A percentile compares a stretch with the other conserved stretches of the same genome.
phyloP scores from a whole-genome alignment of 176 grass and related monocot genomes.

The Oryza officinalis region DNA sequence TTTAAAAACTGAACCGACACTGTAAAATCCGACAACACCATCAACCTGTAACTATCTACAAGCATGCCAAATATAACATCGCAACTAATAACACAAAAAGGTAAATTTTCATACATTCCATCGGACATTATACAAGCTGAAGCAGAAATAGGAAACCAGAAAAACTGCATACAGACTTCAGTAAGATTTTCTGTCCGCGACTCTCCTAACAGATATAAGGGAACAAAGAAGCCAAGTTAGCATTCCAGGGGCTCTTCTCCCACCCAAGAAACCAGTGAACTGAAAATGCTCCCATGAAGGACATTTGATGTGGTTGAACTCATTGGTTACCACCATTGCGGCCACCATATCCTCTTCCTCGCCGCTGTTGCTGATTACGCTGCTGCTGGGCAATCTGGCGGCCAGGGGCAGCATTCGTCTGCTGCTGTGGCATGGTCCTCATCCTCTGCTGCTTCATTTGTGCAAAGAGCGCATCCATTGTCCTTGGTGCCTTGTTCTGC shows the following conservation, averaged over 20 bases:
- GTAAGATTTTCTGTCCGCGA: constrained; percentile 20
- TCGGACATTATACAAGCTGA: constrained; percentile 24
- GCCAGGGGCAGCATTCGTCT: constrained; percentile 23
- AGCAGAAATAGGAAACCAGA: constrained; percentile 4
- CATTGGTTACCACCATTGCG: constrained; percentile 38
- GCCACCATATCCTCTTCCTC: constrained; percentile 46
- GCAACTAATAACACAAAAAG: constrained; percentile 4
- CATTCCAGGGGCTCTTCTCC: constrained; percentile 30
- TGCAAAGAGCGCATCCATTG: constrained; percentile 84
- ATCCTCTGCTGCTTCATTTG: constrained; percentile 68
- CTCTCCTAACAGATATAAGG: background rate
- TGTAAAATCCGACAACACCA: background rate
- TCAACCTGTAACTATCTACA: background rate
- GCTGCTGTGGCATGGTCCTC: constrained; percentile 44
- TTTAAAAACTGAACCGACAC: background rate
- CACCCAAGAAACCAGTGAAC: constrained; percentile 25
- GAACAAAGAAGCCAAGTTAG: constrained; percentile 23
- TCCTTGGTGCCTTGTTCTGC: constrained; percentile 54
- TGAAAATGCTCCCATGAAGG: background rate
- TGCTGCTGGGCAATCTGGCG: constrained; percentile 44
- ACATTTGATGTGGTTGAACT: background rate
- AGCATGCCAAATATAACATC: background rate
- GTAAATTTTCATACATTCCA: constrained; percentile 12
- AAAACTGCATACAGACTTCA: constrained; percentile 24
- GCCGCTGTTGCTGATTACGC: constrained; percentile 32